Evolutionary conservation across 257 asterid species (phyloP).

Genomic region (Plantago major): DNA sequence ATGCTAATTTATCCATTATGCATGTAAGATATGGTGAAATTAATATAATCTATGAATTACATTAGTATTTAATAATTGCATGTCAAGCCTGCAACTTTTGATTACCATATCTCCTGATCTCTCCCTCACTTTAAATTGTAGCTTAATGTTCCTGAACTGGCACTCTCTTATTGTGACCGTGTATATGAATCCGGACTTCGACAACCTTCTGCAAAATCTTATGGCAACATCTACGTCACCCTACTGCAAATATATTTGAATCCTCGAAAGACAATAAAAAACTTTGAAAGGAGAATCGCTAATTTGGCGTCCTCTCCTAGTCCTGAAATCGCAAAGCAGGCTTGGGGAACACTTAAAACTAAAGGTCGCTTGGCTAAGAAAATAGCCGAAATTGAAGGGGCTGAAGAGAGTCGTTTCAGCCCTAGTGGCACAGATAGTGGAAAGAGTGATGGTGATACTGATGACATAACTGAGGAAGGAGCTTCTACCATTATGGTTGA

Average conservation of each 20-base stretch:
- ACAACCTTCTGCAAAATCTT: slow-evolving; percentile 62
- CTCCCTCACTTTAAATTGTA: slow-evolving; percentile 21
- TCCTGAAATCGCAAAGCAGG: slow-evolving; percentile 47
- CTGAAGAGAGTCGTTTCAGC: slow-evolving; percentile 68
- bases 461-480: slow-evolving; percentile 65
- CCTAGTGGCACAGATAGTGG: slow-evolving; percentile 90
- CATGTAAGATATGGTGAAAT: no score
- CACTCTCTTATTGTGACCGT: slow-evolving; percentile 85
- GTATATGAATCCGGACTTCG: slow-evolving; percentile 58
- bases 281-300: slow-evolving; percentile 62
- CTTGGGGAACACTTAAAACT: slow-evolving; percentile 40
- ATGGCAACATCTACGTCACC: slow-evolving; percentile 74
- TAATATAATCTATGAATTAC: no score
- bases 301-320: slow-evolving; percentile 49
- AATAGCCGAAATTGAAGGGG: slow-evolving; percentile 84
- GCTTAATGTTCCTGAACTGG: slow-evolving; percentile 95
- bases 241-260: slow-evolving; percentile 89
- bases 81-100: no score
- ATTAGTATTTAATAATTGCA: no score
- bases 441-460: slow-evolving; percentile 83
- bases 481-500: slow-evolving; percentile 76
- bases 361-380: slow-evolving; percentile 56
- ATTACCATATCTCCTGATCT: slow-evolving; percentile 17
- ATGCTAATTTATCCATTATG: no score
- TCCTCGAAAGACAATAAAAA: slow-evolving; percentile 75